A percentile compares a stretch with the other conserved stretches of the same genome.
phyloP scores from a whole-genome alignment of 2,329 filamentous ascomycete genomes.

The Fusarium anguioides region DNA sequence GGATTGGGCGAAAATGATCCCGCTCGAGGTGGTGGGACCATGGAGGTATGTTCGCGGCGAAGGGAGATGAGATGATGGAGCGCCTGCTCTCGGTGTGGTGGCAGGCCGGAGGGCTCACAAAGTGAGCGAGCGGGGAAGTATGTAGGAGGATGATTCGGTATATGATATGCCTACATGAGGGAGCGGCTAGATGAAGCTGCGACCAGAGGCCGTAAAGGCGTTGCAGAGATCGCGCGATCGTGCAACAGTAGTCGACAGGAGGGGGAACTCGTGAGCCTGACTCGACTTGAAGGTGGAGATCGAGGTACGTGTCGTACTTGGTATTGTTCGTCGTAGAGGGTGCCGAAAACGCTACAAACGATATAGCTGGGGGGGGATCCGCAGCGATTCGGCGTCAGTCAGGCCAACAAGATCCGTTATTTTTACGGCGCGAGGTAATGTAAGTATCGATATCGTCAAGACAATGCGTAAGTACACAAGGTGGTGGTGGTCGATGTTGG shows the following conservation, averaged over 20 bases:
- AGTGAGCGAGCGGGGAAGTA: slow-evolving; percentile 43
- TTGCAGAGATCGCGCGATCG: slow-evolving; percentile 37
- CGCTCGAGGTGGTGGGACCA: slow-evolving; percentile 70
- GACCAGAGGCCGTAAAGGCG: slow-evolving; percentile 25
- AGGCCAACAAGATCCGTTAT: slow-evolving; percentile 25
- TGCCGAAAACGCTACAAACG: slow-evolving; percentile 43
- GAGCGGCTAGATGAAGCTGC: slow-evolving; percentile 28
- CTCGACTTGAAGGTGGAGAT: slow-evolving; percentile 40
- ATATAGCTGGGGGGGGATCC: slow-evolving; percentile 38
- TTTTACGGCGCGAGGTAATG: slow-evolving; percentile 39
- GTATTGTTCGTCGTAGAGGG: slow-evolving; percentile 33
- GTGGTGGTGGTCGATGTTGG: slow-evolving; percentile 45
- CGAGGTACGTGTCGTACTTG: slow-evolving; percentile 44
- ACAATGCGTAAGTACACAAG: slow-evolving; percentile 35
- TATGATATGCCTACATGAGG: slow-evolving; percentile 52
- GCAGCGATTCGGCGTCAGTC: slow-evolving; percentile 39
- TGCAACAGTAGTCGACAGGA: slow-evolving; percentile 31
- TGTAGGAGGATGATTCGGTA: slow-evolving; percentile 43
- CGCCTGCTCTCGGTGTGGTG: slow-evolving; percentile 52
- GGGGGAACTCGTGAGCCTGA: slow-evolving; percentile 37
- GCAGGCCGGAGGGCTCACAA: slow-evolving; percentile 50
- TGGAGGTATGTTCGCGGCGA: slow-evolving; percentile 57
- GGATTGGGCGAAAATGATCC: slow-evolving; percentile 73
- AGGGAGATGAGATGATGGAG: slow-evolving; percentile 47
- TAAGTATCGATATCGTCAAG: slow-evolving; percentile 46